Percentiles rank a stretch among this genome's conserved stretches.
Evolutionary conservation across 768 basidiomycete genomes (phyloP).

Genomic region (Tephrocybe sp.): DNA sequence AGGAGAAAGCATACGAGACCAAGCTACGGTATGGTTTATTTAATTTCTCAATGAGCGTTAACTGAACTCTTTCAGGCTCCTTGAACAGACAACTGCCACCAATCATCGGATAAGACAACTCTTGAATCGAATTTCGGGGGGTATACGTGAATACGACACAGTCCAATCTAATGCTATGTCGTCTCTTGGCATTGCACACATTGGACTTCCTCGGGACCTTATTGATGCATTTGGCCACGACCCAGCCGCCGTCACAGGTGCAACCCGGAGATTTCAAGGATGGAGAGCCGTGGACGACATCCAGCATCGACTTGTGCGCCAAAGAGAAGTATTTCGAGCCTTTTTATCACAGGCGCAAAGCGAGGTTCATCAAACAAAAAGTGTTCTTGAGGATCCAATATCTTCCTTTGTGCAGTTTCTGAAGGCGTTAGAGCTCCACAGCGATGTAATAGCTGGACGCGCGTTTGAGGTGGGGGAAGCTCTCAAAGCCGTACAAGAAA

Average conservation of each 20-base stretch:
- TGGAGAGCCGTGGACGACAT: conserved; percentile 81
- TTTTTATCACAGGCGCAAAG: conserved; percentile 36
- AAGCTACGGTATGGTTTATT: conserved; percentile 48
- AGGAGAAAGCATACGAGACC: conserved; percentile 51
- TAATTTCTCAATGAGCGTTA: not conserved
- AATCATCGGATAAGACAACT: conserved; percentile 70
- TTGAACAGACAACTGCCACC: conserved; percentile 56
- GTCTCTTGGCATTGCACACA: conserved; percentile 44
- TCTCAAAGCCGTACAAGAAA: conserved; percentile 49
- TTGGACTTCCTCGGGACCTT: conserved; percentile 58
- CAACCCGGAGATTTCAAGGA: conserved; percentile 56
- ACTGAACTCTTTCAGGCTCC: conserved; percentile 37
- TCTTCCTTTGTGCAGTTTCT: conserved; percentile 46
- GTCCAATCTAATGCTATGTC: conserved; percentile 51
- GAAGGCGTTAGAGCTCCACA: conserved; percentile 45
- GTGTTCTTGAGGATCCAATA: conserved; percentile 55
- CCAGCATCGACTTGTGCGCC: conserved; percentile 55
- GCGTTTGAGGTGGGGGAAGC: conserved; percentile 47
- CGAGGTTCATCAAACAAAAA: conserved; percentile 25
- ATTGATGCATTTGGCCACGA: conserved; percentile 76
- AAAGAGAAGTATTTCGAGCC: conserved; percentile 50
- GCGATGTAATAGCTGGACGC: conserved; percentile 39
- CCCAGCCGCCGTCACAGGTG: conserved; percentile 69
- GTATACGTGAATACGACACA: conserved; percentile 63
- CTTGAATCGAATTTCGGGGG: conserved; percentile 59